A percentile compares a stretch with the other conserved stretches of the same genome.
Conservation (phyloP, 1,139 yeast species). For the Magnusiomyces fungicola region DNA sequence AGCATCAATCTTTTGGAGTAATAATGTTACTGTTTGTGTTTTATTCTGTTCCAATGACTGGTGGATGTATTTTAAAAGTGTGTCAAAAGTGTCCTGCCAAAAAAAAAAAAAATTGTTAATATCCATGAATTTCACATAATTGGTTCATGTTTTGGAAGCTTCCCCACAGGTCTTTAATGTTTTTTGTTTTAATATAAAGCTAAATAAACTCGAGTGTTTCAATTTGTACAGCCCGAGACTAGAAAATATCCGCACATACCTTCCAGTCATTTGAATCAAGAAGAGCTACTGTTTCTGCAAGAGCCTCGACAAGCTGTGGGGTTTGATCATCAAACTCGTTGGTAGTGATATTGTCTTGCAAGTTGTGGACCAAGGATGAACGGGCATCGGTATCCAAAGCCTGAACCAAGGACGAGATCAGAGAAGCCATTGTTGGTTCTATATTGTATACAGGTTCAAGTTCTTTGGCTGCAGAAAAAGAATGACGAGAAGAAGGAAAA, state of each 20-base stretch:
- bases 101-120: too few species aligned
- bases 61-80: neutral
- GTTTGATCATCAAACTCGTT: neutral
- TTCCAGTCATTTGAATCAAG: slow-evolving; percentile 1
- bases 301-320: slow-evolving; percentile 1
- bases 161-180: too few species aligned
- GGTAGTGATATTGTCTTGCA: neutral
- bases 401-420: neutral
- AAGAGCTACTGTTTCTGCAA: neutral
- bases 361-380: neutral
- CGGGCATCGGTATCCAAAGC: neutral
- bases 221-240: neutral
- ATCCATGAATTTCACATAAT: too few species aligned
- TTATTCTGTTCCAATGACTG: neutral
- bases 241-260: neutral
- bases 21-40: neutral
- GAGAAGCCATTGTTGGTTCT: neutral
- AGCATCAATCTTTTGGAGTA: slow-evolving; percentile 12
- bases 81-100: neutral
- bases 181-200: too few species aligned
- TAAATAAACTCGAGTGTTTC: too few species aligned
- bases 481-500: too few species aligned
- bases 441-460: too few species aligned
- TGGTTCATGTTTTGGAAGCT: too few species aligned
- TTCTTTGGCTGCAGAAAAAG: too few species aligned